Percentiles rank a stretch among this genome's conserved stretches.
Evolutionary conservation across 1,284 basidiomycete genomes (phyloP).

Genomic region (Ustilago curta): DNA sequence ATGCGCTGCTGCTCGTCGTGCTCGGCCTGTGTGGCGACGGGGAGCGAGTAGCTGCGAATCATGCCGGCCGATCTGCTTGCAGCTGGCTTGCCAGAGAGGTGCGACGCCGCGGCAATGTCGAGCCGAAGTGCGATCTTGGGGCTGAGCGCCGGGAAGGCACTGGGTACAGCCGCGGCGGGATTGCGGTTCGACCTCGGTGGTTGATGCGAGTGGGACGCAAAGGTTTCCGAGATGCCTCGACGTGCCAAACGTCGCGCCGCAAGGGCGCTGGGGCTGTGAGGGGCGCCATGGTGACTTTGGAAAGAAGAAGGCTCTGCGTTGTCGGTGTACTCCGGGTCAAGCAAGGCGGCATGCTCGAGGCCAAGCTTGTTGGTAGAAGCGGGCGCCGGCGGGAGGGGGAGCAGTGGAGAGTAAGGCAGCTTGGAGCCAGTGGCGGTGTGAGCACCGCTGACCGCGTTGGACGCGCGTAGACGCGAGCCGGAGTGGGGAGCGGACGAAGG

Average conservation of each 20-base stretch:
- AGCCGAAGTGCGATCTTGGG: constrained; percentile 31
- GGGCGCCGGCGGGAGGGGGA: constrained; percentile 35
- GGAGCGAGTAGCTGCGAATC: constrained; percentile 60
- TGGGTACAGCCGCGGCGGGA: constrained; percentile 1
- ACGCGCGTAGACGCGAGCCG: constrained; percentile 33
- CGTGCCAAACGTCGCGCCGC: constrained; percentile 35
- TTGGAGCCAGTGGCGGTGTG: constrained; percentile 20
- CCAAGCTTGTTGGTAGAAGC: constrained; percentile 9
- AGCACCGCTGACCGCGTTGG: constrained; percentile 34
- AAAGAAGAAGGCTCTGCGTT: constrained; percentile 14
- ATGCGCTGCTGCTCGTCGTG: constrained; percentile 55
- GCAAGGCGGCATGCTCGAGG: not conserved
- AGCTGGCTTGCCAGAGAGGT: constrained; percentile 10
- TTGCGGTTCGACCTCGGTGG: constrained; percentile 8
- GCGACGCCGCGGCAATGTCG: constrained; percentile 35
- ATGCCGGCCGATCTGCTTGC: constrained; percentile 40
- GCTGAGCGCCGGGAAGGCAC: constrained; percentile 5
- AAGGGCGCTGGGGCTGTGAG: constrained; percentile 14
- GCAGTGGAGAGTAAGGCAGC: constrained; percentile 42
- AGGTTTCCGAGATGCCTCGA: constrained; percentile 38
- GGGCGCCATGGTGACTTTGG: not conserved
- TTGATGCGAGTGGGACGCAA: constrained; percentile 9
- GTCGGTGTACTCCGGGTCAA: constrained; percentile 20
- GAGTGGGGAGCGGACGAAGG: constrained; percentile 21
- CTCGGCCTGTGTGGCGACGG: constrained; percentile 60